Evolutionary conservation across 805 yeast genomes (phyloP), one percentile per base, ranked within the genome.

Genomic region (Wickerhamomyces ciferrii): DNA sequence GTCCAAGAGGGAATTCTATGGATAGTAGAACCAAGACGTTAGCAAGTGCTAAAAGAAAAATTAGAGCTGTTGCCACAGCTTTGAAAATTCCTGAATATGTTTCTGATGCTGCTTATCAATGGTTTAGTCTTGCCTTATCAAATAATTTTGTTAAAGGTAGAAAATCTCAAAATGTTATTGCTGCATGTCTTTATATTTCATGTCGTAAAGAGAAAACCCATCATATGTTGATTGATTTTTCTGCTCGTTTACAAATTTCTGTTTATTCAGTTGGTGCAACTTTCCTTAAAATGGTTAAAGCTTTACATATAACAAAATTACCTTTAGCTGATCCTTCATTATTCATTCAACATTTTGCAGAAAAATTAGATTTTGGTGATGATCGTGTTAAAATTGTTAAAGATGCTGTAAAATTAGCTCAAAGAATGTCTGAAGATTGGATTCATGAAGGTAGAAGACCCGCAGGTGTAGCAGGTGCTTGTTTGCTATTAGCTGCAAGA

Each of bases 391-490:
- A 83, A 55, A 96, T 94, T 14, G 83, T 87, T 40, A 78, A 77
- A 49, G 99, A 94, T 64, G 98, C 99, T 0, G 83, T 83, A 7
- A 79, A 83, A 56, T 68, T 94, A 20, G 96, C 96, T 0, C 87
- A 81, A 60, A 74, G 96, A 54, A 94, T 94, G 99, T 75, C 91
- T 14, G 79, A 81, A 39, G 98, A 94, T 60, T 94, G 98, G 97
- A 86, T 94, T 54, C 87, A 84, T 62, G 96, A 89, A 66, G 99
- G 99, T 23, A 78, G 99, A 61, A 75, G 98, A 51, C 99, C 99
- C 0, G 98, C 99, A 0, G 99, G 99, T 58, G 81, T 94, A 45
- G 99, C 99, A 0, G 99, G 98, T 20, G 99, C 99, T 0, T 90
- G 97, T 66, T 72, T 94, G 2, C 63, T 95, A 40, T 68, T 94